Conservation (phyloP, 108 stramenopile genomes). For the Cyclotella cryptica region DNA sequence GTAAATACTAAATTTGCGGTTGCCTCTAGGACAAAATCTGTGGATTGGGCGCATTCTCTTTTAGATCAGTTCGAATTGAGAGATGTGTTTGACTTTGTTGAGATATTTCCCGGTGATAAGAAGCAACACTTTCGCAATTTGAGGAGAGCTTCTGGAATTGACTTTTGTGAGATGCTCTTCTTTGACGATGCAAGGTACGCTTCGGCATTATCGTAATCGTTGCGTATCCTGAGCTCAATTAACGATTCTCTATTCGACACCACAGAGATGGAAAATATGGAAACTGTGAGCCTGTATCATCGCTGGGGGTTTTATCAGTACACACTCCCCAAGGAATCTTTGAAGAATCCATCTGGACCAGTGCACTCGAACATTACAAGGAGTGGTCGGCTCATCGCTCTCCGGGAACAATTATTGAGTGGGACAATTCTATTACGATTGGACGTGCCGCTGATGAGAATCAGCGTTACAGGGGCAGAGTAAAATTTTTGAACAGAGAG, state of each 20-base stretch:
- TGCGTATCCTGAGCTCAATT: background rate
- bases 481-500: constrained; percentile 60
- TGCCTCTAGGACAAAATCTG: constrained; percentile 75
- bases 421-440: constrained; percentile 55
- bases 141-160: constrained; percentile 35
- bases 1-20: constrained; percentile 65
- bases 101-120: constrained; percentile 84
- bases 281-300: constrained; percentile 74
- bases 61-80: constrained; percentile 62
- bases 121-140: constrained; percentile 57
- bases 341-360: constrained; percentile 52
- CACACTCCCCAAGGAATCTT: constrained; percentile 74
- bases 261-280: constrained; percentile 65
- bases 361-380: constrained; percentile 58
- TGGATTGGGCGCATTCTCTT: constrained; percentile 73
- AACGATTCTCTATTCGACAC: background rate
- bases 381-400: constrained; percentile 54
- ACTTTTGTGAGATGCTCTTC: constrained; percentile 61
- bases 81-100: constrained; percentile 64
- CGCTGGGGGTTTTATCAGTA: constrained; percentile 70
- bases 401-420: constrained; percentile 71
- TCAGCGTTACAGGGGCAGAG: constrained; percentile 45
- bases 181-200: constrained; percentile 58
- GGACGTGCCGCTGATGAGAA: constrained; percentile 13
- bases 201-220: background rate